These are phyloP conservation scores for Helianthus tuberosus DNA, from an alignment of 129 eudicot genomes.

Conservation along the genomic window DNA sequence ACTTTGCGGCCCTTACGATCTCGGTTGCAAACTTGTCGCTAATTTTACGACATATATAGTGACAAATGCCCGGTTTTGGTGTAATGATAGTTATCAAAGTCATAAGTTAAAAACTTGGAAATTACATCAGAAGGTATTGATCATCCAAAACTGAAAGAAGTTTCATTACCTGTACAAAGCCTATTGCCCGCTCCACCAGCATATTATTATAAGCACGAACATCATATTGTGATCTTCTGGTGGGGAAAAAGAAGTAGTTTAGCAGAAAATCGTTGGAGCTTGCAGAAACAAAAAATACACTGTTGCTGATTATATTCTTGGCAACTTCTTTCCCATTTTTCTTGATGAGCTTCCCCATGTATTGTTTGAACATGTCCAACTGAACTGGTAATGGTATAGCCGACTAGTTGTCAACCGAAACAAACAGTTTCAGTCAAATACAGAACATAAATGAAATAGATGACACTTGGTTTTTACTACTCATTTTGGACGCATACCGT, in stretches of 20 bases:
- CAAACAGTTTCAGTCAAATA: too few relatives aligned
- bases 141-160: background rate
- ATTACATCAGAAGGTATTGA: too few relatives aligned
- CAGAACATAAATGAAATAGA: too few relatives aligned
- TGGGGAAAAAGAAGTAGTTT: slow-evolving; percentile 48
- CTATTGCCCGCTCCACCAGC: slow-evolving; percentile 35
- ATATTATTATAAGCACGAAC: slow-evolving; percentile 44
- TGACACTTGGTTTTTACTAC: too few relatives aligned
- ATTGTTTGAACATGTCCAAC: slow-evolving; percentile 57
- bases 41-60: too few relatives aligned
- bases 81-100: too few relatives aligned
- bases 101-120: too few relatives aligned
- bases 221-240: slow-evolving; percentile 41
- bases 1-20: too few relatives aligned
- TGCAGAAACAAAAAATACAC: slow-evolving; percentile 43
- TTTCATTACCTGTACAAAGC: slow-evolving; percentile 45
- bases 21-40: too few relatives aligned
- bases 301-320: slow-evolving; percentile 33
- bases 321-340: slow-evolving; percentile 49
- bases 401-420: too few relatives aligned
- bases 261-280: slow-evolving; percentile 63
- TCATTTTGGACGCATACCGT: slow-evolving; percentile 29
- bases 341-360: slow-evolving; percentile 44
- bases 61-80: too few relatives aligned
- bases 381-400: slow-evolving; percentile 51